A percentile compares a stretch with the other conserved stretches of the same genome.
Evolutionary conservation across 371 early-diverging fungal species (phyloP).

Genomic region (Mortierella sp.): DNA sequence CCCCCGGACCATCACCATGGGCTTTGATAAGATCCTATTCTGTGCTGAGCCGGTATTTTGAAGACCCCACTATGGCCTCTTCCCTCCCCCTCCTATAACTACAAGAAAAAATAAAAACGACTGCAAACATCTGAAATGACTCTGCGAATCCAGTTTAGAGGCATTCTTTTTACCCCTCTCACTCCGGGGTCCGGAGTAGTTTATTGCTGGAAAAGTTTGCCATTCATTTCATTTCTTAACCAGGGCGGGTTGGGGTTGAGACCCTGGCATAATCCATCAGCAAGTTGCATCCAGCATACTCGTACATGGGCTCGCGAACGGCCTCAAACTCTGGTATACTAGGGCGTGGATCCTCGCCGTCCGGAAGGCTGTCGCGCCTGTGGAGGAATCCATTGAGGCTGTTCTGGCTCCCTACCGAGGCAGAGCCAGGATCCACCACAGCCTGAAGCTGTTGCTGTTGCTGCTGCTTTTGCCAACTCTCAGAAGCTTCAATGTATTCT

Average conservation of each 20-base stretch:
- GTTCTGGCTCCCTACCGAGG: constrained; percentile 20
- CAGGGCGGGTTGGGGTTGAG: constrained; percentile 70
- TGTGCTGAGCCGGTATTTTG: too few relatives aligned
- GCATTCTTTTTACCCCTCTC: too few relatives aligned
- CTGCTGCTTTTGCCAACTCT: constrained; percentile 35
- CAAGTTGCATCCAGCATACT: constrained; percentile 69
- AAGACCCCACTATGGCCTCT: too few relatives aligned
- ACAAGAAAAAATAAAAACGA: too few relatives aligned
- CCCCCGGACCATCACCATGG: too few relatives aligned
- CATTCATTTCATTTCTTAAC: too few relatives aligned
- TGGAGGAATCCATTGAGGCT: constrained; percentile 8
- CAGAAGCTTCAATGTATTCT: constrained; percentile 61
- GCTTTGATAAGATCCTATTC: too few relatives aligned
- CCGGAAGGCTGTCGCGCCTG: constrained; percentile 51
- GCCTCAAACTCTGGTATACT: constrained; percentile 76
- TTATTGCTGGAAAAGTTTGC: too few relatives aligned
- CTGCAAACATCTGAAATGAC: too few relatives aligned
- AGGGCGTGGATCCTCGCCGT: constrained; percentile 57
- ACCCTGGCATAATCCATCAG: constrained; percentile 77
- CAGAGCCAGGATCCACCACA: constrained; percentile 27
- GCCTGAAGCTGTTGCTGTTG: constrained; percentile 52
- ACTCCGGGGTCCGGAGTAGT: too few relatives aligned
- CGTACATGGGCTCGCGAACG: constrained; percentile 69
- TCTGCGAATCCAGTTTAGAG: too few relatives aligned
- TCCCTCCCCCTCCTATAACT: too few relatives aligned